Conservation (phyloP, 2,329 filamentous ascomycete species). For the Hymenoscyphus salicellus region DNA sequence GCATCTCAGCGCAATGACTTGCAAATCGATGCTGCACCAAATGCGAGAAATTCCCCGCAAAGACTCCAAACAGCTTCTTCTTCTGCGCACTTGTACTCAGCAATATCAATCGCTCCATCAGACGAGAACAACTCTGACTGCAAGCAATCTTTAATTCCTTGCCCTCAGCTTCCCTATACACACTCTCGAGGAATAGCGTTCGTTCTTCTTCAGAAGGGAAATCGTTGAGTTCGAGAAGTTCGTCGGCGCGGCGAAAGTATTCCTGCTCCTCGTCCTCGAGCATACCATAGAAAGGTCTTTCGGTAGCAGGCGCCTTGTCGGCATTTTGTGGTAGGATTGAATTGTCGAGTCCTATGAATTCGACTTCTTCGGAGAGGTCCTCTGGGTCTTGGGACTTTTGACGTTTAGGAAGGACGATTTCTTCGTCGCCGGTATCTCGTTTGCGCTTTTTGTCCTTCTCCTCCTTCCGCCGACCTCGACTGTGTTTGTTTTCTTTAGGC, state of each 20-base stretch:
- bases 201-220: conserved; percentile 76
- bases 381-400: conserved; percentile 32
- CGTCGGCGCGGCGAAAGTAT: conserved; percentile 87
- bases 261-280: conserved; percentile 91
- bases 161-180: conserved; percentile 80
- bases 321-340: conserved; percentile 21
- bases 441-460: conserved; percentile 49
- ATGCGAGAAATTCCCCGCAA: conserved; percentile 81
- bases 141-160: conserved; percentile 96
- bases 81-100: conserved; percentile 76
- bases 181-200: conserved; percentile 69
- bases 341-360: conserved; percentile 26
- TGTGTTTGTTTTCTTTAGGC: conserved; percentile 59
- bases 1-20: conserved; percentile 91
- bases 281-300: conserved; percentile 75
- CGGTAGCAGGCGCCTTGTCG: conserved; percentile 22
- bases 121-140: conserved; percentile 88
- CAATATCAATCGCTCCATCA: conserved; percentile 88
- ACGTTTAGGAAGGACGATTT: conserved; percentile 37
- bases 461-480: conserved; percentile 51
- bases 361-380: conserved; percentile 18
- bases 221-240: conserved; percentile 84
- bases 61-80: conserved; percentile 81
- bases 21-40: conserved; percentile 94
- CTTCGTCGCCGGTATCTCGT: conserved; percentile 43